A percentile compares a stretch with the other conserved stretches of the same genome.
phyloP scores from a whole-genome alignment of 164 flowering plant genomes.

The Piper longum region DNA sequence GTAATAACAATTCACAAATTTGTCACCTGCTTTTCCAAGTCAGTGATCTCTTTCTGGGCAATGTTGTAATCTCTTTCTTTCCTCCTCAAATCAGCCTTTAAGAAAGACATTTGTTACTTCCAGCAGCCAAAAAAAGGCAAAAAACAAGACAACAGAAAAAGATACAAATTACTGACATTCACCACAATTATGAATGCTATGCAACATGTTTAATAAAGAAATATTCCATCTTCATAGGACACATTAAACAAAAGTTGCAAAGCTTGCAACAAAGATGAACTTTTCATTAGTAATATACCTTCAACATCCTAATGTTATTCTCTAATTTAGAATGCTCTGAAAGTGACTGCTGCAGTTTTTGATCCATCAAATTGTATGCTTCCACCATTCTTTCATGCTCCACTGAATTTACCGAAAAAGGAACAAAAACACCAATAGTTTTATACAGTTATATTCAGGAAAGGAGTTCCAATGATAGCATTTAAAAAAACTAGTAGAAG shows the following conservation, averaged over 20 bases:
- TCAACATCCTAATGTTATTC: conserved; percentile 38
- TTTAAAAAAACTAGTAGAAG: too few relatives aligned
- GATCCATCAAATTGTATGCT: conserved; percentile 52
- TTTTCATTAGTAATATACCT: conserved; percentile 26
- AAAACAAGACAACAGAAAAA: too few relatives aligned
- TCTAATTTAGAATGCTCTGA: conserved; percentile 48
- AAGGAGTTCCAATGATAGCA: too few relatives aligned
- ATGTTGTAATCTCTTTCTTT: conserved; percentile 51
- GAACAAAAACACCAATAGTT: neutral
- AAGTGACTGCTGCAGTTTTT: conserved; percentile 59
- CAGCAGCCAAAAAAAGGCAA: too few relatives aligned
- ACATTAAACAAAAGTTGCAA: too few relatives aligned
- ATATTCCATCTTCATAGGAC: too few relatives aligned
- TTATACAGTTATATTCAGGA: too few relatives aligned
- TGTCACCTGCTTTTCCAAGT: conserved; percentile 73
- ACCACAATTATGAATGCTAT: too few relatives aligned
- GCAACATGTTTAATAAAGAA: too few relatives aligned
- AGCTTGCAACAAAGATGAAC: neutral
- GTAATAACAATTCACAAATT: neutral
- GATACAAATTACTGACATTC: too few relatives aligned
- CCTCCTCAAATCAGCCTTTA: conserved; percentile 65
- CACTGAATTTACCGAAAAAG: conserved; percentile 16
- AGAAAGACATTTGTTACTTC: neutral
- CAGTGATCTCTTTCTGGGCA: conserved; percentile 60
- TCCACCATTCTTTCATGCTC: conserved; percentile 84